These are phyloP conservation scores for Penicillium frequentans DNA, from an alignment of 2,329 filamentous ascomycete species.

Conservation along the genomic window DNA sequence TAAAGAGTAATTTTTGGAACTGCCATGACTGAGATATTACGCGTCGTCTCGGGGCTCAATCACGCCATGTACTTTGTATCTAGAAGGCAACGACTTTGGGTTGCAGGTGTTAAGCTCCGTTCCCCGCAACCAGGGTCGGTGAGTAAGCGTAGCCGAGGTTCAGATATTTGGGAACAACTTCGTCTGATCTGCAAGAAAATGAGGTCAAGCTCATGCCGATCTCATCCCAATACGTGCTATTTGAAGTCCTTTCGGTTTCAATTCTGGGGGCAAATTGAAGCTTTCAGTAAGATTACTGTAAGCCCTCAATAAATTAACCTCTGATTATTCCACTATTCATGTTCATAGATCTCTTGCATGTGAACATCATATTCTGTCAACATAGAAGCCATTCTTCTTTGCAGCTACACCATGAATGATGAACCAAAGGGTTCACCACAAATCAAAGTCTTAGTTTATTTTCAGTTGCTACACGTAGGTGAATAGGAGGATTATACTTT, in stretches of 20 bases:
- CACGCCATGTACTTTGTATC: background rate
- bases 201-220: too few species aligned
- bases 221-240: background rate
- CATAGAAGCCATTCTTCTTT: too few species aligned
- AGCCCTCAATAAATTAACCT: too few species aligned
- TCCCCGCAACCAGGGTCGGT: background rate
- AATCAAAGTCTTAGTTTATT: too few species aligned
- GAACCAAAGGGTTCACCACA: too few species aligned
- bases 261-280: background rate
- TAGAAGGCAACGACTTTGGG: background rate
- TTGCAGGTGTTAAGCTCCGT: background rate
- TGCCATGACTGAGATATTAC: slow-evolving; percentile 36
- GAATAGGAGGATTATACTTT: too few species aligned
- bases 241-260: background rate
- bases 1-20: slow-evolving; percentile 57
- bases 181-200: background rate
- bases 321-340: too few species aligned
- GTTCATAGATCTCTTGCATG: too few species aligned
- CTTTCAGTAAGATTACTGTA: too few species aligned
- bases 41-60: background rate
- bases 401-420: too few species aligned
- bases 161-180: background rate
- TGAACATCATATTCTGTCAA: too few species aligned
- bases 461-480: too few species aligned
- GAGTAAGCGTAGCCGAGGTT: slow-evolving; percentile 12